Evolutionary conservation across 2,329 filamentous ascomycete species (phyloP), one percentile per base, ranked within the genome.

Genomic region (Thelonectria blattea): DNA sequence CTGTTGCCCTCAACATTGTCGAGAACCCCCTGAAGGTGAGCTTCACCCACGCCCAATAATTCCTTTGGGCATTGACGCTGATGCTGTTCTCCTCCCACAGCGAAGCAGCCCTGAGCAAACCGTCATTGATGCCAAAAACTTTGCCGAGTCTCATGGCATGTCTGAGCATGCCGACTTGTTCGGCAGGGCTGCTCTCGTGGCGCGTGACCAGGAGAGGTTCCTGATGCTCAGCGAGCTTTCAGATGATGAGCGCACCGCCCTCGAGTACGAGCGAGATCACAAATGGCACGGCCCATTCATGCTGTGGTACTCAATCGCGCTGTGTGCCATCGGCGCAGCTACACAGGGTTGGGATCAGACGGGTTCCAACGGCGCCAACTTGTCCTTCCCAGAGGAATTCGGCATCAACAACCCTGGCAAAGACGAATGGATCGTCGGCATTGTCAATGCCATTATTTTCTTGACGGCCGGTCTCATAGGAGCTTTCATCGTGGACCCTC

Each of bases 281-380:
- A 85, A 84, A 60, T 88, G 85, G 80, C 78, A 79, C 62, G 82
- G 83, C 2, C 81, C 85, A 0, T 75, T 68, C 63, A 76, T 73
- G 71, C 69, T 76, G 8, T 74, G 73, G 65, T 74, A 74, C 56
- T 71, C 83, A 0, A 85, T 88, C 59, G 73, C 77, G 1, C 76
- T 83, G 24, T 85, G 83, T 63, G 83, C 84, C 22, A 75, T 86
- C 50, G 84, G 82, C 30, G 84, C 84, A 11, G 83, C 84, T 5
- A 83, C 84, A 0, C 80, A 83, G 53, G 86, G 87, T 7, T 89
- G 87, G 86, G 86, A 89, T 68, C 84, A 88, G 73, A 88, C 86
- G 2, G 86, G 85, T 53, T 77, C 79, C 62, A 87, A 87, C 65
- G 85, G 85, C 20, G 86, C 87, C 58, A 88, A 86, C 66, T 73